Percentiles rank a stretch among this genome's conserved stretches.
phyloP scores from a whole-genome alignment of 192 early-diverging fungal species.

The Backusella sp. region DNA sequence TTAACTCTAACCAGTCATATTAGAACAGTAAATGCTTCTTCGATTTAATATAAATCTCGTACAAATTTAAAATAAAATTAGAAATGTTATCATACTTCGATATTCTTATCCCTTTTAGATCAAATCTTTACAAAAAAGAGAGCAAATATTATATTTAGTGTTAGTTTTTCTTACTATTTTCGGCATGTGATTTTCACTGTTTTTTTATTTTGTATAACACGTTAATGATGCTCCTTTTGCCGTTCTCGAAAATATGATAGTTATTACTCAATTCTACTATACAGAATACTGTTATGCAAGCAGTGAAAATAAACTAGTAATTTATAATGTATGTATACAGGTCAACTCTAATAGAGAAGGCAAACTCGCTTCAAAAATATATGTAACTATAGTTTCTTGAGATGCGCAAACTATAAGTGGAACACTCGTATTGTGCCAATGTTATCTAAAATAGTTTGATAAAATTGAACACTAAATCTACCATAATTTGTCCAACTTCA shows the following conservation, averaged over 20 bases:
- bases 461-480: background rate
- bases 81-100: conserved; percentile 7
- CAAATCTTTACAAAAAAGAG: background rate
- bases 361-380: background rate
- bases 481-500: background rate
- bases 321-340: background rate
- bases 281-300: background rate
- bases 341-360: background rate
- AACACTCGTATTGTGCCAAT: background rate
- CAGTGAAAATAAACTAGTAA: background rate
- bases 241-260: background rate
- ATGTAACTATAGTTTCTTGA: background rate
- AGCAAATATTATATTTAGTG: background rate
- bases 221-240: background rate
- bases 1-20: background rate
- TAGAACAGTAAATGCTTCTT: background rate
- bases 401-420: background rate
- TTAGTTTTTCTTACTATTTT: background rate
- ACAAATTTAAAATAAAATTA: conserved; percentile 11
- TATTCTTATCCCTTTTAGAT: background rate
- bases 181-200: conserved; percentile 1
- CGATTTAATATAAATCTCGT: conserved; percentile 6
- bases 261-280: background rate
- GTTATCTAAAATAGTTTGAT: background rate
- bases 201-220: background rate